Base-by-base conservation (phyloP, 371 early-diverging fungal genomes). In the Blakeslea trispora region DNA sequence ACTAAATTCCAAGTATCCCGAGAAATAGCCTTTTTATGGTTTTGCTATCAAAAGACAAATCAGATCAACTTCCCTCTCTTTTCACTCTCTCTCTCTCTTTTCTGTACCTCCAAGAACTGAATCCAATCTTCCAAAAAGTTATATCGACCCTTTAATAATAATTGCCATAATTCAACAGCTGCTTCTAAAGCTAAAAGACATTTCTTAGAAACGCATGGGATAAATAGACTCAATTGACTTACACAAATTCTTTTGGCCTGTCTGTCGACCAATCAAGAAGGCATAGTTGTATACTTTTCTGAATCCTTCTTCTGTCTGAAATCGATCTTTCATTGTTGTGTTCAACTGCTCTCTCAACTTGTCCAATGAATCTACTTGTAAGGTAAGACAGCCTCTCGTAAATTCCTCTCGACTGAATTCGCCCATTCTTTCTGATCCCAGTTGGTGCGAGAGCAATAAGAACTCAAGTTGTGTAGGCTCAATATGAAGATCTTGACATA, bases 1-100 rank as follows among this genome's bases (percentile, higher is more conserved):
- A 91, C 89, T 81, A 90, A 64, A 49, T 79, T 83, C 95, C 94
- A 94, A 4, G 92, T 91, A 67, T 94, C 93, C 48, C 84, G 84
- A 22, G 88, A 87, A 58, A 94, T 91, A 10, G 92, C 82, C 56
- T 88, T 90, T 14, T 79, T 77, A 68, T 91, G 83, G 50, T 91
- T 80, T 55, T 88, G 81, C 79, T 86, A 61, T 17, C n/a, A n/a
- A n/a, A n/a, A n/a, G n/a, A n/a, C n/a, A n/a, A n/a, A n/a, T n/a
- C n/a, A n/a, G n/a, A n/a, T n/a, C n/a, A n/a, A n/a, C n/a, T n/a
- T n/a, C n/a, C n/a, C n/a, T n/a, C n/a, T n/a, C n/a, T n/a, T n/a
- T n/a, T n/a, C n/a, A n/a, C n/a, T n/a, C n/a, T n/a, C n/a, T n/a
- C n/a, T n/a, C n/a, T n/a, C n/a, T n/a, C n/a, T n/a, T n/a, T n/a